Conservation (phyloP, 1,139 yeast genomes). For the Eremothecium coryli region DNA sequence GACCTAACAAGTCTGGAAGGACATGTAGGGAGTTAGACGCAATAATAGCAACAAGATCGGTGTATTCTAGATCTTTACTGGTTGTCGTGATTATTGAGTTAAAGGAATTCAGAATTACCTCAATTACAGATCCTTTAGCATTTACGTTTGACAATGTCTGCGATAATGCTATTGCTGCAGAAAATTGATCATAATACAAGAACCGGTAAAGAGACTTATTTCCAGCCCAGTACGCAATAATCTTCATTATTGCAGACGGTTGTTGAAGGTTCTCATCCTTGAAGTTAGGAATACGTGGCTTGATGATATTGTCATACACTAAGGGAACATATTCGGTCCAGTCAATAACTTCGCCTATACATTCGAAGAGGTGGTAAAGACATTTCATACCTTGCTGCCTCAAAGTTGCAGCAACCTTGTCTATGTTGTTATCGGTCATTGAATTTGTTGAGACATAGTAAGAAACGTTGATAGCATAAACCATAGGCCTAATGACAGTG, state of each 20-base stretch:
- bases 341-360: conserved; percentile 38
- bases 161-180: conserved; percentile 49
- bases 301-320: conserved; percentile 48
- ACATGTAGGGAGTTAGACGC: conserved; percentile 47
- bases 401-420: conserved; percentile 43
- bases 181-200: conserved; percentile 46
- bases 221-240: conserved; percentile 59
- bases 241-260: conserved; percentile 64
- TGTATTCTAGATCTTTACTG: conserved; percentile 37
- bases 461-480: conserved; percentile 49
- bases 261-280: conserved; percentile 73
- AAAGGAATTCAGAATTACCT: conserved; percentile 49
- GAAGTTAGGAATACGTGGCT: conserved; percentile 58
- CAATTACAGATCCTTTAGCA: conserved; percentile 61
- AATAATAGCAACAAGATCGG: conserved; percentile 44
- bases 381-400: conserved; percentile 57
- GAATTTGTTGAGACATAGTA: conserved; percentile 37
- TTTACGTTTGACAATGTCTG: conserved; percentile 39
- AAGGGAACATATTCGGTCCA: conserved; percentile 51
- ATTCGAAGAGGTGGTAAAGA: conserved; percentile 41
- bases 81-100: conserved; percentile 37
- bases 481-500: conserved; percentile 49
- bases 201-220: conserved; percentile 42
- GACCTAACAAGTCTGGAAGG: conserved; percentile 42
- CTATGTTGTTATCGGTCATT: conserved; percentile 26